These are phyloP conservation scores for Suillus variegatus DNA, from an alignment of 768 basidiomycete species.

Conservation along the genomic window DNA sequence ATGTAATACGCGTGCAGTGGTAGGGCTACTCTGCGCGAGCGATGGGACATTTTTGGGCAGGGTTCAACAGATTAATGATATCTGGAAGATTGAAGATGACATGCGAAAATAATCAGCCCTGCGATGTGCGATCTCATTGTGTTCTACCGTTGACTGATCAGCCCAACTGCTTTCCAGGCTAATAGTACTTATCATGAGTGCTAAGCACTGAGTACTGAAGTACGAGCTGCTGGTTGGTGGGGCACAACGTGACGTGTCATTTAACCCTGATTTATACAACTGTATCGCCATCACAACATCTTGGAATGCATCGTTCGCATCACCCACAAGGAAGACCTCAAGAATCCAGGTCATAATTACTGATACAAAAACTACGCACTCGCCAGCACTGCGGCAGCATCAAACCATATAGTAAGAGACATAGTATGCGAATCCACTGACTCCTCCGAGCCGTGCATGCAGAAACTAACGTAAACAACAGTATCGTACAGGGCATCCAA, in stretches of 20 bases:
- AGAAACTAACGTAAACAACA: not conserved
- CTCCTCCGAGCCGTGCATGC: conserved; percentile 3
- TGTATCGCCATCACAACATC: not conserved
- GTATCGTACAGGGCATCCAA: conserved; percentile 2
- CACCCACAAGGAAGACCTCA: not conserved
- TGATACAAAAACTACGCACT: conserved; percentile 12
- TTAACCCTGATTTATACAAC: not conserved
- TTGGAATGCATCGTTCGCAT: not conserved
- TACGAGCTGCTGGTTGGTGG: not conserved
- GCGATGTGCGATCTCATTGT: not conserved
- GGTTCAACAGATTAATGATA: not conserved
- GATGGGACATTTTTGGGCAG: not conserved
- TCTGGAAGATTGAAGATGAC: not conserved
- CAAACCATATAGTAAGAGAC: not conserved
- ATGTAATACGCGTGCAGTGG: not conserved
- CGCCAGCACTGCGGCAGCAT: conserved; percentile 16
- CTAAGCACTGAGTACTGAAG: not conserved
- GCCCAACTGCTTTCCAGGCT: not conserved
- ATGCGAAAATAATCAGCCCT: not conserved
- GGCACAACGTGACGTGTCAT: not conserved
- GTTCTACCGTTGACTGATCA: not conserved
- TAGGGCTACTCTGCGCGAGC: not conserved
- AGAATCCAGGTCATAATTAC: not conserved
- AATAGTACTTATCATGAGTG: not conserved
- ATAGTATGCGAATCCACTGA: conserved; percentile 4